Evolutionary conservation across 768 basidiomycete species (phyloP).

Genomic region (Cyclocybe cylindracea): DNA sequence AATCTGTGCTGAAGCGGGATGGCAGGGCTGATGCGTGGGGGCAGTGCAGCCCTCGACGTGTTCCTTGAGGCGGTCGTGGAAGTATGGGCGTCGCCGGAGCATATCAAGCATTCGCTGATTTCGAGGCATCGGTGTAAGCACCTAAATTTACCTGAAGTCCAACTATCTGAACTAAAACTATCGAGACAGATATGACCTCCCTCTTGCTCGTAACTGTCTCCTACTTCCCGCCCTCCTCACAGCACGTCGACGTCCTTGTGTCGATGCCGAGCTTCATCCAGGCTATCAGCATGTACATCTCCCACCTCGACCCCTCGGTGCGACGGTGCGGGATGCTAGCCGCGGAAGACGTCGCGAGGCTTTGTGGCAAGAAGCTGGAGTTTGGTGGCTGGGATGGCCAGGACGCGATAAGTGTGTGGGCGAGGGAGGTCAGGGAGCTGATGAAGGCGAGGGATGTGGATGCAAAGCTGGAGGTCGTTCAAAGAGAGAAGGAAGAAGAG

Average conservation of each 20-base stretch:
- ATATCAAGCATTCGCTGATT: conserved; percentile 79
- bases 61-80: conserved; percentile 54
- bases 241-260: conserved; percentile 44
- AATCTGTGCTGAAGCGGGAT: neutral
- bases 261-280: conserved; percentile 63
- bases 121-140: conserved; percentile 74
- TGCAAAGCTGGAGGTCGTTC: conserved; percentile 28
- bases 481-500: neutral
- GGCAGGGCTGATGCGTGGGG: neutral
- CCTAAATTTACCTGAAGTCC: neutral
- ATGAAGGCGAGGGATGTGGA: conserved; percentile 54
- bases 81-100: conserved; percentile 74
- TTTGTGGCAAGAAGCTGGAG: conserved; percentile 62
- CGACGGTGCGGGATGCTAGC: conserved; percentile 92
- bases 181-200: conserved; percentile 63
- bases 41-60: conserved; percentile 41
- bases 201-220: conserved; percentile 68
- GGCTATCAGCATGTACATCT: conserved; percentile 73
- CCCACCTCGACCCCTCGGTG: conserved; percentile 72
- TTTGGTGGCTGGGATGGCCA: conserved; percentile 88
- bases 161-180: neutral
- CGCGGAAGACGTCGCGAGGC: conserved; percentile 75
- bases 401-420: conserved; percentile 65
- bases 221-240: conserved; percentile 56
- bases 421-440: conserved; percentile 57